Evolutionary conservation across 129 eudicot genomes (phyloP), one percentile per base, ranked within the genome.

Genomic region (Flaveria bidentis): DNA sequence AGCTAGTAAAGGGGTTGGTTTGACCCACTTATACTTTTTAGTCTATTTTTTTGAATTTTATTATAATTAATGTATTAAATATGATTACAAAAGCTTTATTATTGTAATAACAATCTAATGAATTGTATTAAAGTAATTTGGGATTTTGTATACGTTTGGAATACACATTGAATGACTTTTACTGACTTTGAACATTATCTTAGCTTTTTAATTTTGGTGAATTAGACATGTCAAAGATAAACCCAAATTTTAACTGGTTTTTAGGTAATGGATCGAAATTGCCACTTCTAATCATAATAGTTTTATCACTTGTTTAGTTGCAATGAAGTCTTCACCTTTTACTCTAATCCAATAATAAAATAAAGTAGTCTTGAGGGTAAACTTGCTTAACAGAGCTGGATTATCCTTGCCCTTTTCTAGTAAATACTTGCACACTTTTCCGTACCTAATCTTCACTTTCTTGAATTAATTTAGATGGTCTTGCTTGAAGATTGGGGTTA

Each of bases 401-500:
- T 47, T 8, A 70, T 70, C 61, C 74, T 70, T 28, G 30, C 2
- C 41, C 13, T 9, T 28, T 30, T 52, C 33, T 30, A 55, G 14
- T 72, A 39, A 55, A 36, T 55, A 33, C 74, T 73, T 28, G 3
- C 53, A 60, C 42, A 49, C 16, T 65, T 76, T 49, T 51, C 30
- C 14, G 39, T 44, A 57, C 45, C 61, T 78, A 60, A 78, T 58
- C 47, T 11, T n/a, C 9, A 1, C 25, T 80, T 73, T 64, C 23
- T 80, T 64, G 66, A 72, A 50, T 7, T 22, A 44, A 77, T 82
- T 75, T 80, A 94, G 97, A 83, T 84, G 46, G 58, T 57, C 6
- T 87, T 51, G 86, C 77, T 94, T 73, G 99, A 91, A 83, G 94
- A 84, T 41, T 94, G 99, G 97, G 87, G 88, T 52, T 87, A 80